phyloP scores from a whole-genome alignment of 2,329 filamentous ascomycete genomes.

The Arthrobotrys sinensis region DNA sequence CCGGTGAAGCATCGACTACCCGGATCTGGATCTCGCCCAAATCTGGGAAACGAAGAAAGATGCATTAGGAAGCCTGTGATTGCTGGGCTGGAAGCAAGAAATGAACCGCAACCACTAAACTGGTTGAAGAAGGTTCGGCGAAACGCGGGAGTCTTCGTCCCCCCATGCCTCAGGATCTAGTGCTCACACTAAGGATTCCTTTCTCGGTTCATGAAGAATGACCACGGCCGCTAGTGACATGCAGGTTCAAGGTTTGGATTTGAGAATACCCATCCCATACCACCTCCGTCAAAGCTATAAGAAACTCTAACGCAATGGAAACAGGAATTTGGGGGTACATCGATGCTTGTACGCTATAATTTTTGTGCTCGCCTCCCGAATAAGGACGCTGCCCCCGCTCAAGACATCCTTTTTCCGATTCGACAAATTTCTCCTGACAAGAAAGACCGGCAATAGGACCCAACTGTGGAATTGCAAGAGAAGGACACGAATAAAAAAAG shows the following conservation, averaged over 20 bases:
- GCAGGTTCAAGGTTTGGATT: constrained; percentile 30
- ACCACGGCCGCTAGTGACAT: constrained; percentile 36
- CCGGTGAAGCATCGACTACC: constrained; percentile 34
- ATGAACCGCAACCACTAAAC: constrained; percentile 40
- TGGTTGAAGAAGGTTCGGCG: constrained; percentile 59
- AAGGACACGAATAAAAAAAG: constrained; percentile 20
- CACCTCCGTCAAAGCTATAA: constrained; percentile 29
- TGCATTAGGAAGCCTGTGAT: constrained; percentile 53
- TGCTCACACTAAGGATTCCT: constrained; percentile 31
- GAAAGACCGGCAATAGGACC: constrained; percentile 13
- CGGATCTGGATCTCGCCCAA: constrained; percentile 28
- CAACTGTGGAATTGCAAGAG: constrained; percentile 16
- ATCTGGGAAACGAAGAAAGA: constrained; percentile 47
- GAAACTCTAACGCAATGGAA: constrained; percentile 61
- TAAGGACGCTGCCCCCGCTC: constrained; percentile 51
- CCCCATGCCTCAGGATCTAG: constrained; percentile 48
- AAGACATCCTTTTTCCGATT: constrained; percentile 57
- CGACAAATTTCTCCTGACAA: constrained; percentile 47
- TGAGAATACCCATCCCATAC: constrained; percentile 31
- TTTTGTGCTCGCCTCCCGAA: constrained; percentile 48
- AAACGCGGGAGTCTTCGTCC: constrained; percentile 49
- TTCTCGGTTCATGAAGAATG: constrained; percentile 20
- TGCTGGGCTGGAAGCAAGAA: constrained; percentile 24
- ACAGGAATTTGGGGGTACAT: constrained; percentile 55
- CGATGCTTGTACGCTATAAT: constrained; percentile 29